Evolutionary conservation across 2,329 filamentous ascomycete species (phyloP).

Genomic region (Coniochaeta sp.): DNA sequence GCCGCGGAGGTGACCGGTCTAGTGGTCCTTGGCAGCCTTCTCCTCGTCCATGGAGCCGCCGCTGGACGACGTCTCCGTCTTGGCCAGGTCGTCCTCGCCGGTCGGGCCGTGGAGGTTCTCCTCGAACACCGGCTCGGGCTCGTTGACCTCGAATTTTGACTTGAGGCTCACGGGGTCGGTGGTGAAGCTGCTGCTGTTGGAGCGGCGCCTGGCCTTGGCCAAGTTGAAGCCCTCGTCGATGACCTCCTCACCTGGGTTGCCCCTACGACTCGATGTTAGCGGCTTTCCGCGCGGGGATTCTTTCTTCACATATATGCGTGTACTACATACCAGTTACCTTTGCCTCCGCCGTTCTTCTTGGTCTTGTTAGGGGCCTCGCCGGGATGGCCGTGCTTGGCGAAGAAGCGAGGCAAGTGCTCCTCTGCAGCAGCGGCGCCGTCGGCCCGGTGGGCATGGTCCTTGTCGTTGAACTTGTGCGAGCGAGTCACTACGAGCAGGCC

Average conservation of each 20-base stretch:
- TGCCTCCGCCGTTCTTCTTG: slow-evolving; percentile 93
- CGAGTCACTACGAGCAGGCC: slow-evolving; percentile 71
- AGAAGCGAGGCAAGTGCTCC: slow-evolving; percentile 82
- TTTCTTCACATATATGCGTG: too few relatives aligned
- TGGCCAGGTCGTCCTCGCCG: slow-evolving; percentile 46
- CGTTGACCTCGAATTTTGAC: slow-evolving; percentile 92
- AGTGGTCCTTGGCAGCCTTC: slow-evolving; percentile 21
- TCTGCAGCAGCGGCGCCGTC: slow-evolving; percentile 64
- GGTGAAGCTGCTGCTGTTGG: slow-evolving; percentile 76
- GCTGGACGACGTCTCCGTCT: slow-evolving; percentile 54
- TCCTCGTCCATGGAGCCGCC: slow-evolving; percentile 48
- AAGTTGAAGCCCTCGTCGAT: slow-evolving; percentile 79
- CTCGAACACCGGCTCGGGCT: slow-evolving; percentile 87
- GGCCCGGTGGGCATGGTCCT: slow-evolving; percentile 74
- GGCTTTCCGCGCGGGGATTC: background rate
- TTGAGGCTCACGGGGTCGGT: slow-evolving; percentile 72
- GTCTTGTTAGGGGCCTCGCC: slow-evolving; percentile 84
- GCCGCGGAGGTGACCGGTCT: background rate
- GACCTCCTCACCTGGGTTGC: slow-evolving; percentile 73
- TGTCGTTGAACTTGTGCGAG: slow-evolving; percentile 92
- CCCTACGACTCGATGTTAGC: slow-evolving; percentile 47
- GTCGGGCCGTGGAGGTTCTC: slow-evolving; percentile 68
- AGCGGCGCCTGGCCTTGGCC: slow-evolving; percentile 80
- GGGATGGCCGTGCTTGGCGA: slow-evolving; percentile 76
- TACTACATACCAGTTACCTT: slow-evolving; percentile 80